phyloP scores from a whole-genome alignment of 2,329 filamentous ascomycete genomes.

The Tricladium varicosporioides region DNA sequence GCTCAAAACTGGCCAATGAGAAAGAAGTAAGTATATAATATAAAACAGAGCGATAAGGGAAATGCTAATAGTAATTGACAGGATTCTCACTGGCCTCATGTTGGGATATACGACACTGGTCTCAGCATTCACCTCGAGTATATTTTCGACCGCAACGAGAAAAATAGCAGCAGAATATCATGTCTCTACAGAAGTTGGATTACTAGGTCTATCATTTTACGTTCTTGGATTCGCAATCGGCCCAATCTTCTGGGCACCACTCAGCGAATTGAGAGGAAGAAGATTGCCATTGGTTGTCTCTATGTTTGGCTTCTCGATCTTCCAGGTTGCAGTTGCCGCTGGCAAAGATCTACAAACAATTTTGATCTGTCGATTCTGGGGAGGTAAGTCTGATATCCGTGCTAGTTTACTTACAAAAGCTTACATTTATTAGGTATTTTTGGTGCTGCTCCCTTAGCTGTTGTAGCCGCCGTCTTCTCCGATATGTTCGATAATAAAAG shows the following conservation, averaged over 20 bases:
- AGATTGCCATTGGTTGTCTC: slow-evolving; percentile 57
- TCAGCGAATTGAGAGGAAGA: slow-evolving; percentile 70
- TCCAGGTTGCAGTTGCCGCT: slow-evolving; percentile 63
- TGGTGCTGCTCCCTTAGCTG: slow-evolving; percentile 65
- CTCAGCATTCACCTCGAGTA: slow-evolving; percentile 69
- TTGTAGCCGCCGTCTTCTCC: slow-evolving; percentile 69
- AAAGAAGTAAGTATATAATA: slow-evolving; percentile 63
- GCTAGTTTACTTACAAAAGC: background rate
- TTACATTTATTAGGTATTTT: slow-evolving; percentile 47
- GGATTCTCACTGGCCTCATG: slow-evolving; percentile 62
- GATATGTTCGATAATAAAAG: slow-evolving; percentile 69
- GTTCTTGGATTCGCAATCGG: slow-evolving; percentile 72
- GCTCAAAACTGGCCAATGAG: slow-evolving; percentile 81
- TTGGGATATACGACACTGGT: slow-evolving; percentile 72
- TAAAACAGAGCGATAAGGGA: slow-evolving; percentile 19
- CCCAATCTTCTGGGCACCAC: slow-evolving; percentile 68
- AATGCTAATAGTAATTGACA: slow-evolving; percentile 34
- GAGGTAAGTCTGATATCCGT: slow-evolving; percentile 48
- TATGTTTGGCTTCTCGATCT: slow-evolving; percentile 69
- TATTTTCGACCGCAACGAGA: slow-evolving; percentile 67
- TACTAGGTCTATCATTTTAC: slow-evolving; percentile 66
- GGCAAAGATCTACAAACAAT: slow-evolving; percentile 68
- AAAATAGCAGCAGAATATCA: slow-evolving; percentile 55
- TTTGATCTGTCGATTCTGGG: slow-evolving; percentile 70
- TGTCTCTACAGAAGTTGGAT: slow-evolving; percentile 60